Percentiles rank a stretch among this genome's conserved stretches.
Conservation (phyloP, 768 basidiomycete species). For the Suillus variegatus region DNA sequence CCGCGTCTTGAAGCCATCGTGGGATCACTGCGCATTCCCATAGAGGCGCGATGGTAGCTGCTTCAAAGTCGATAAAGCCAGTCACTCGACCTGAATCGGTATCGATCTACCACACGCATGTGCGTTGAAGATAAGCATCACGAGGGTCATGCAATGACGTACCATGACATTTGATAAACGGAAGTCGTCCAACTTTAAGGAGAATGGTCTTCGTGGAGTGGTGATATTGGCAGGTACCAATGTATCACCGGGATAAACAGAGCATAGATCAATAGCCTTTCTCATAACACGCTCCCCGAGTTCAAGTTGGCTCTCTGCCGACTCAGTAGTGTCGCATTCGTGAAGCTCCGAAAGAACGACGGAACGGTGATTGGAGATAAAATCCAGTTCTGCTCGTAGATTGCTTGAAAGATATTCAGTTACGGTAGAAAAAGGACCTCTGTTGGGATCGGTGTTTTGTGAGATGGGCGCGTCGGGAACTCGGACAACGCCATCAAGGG, state of each 20-base stretch:
- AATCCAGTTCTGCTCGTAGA: background rate
- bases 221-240: background rate
- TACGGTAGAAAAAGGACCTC: background rate
- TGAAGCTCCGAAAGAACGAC: background rate
- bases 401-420: background rate
- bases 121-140: background rate
- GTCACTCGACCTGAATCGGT: constrained; percentile 1
- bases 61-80: constrained; percentile 22
- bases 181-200: constrained; percentile 3
- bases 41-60: constrained; percentile 21
- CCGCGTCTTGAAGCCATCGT: constrained; percentile 20
- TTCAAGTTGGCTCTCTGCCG: constrained; percentile 7
- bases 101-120: constrained; percentile 2
- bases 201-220: constrained; percentile 2
- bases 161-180: constrained; percentile 7
- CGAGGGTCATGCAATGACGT: background rate
- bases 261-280: constrained; percentile 6
- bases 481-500: background rate
- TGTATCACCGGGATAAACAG: constrained; percentile 4
- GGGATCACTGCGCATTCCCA: constrained; percentile 28
- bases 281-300: constrained; percentile 5
- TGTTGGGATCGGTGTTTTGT: background rate
- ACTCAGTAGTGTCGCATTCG: background rate
- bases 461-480: background rate
- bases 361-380: background rate